These are phyloP conservation scores for Galerina marginata DNA, from an alignment of 768 basidiomycete species.

Conservation along the genomic window DNA sequence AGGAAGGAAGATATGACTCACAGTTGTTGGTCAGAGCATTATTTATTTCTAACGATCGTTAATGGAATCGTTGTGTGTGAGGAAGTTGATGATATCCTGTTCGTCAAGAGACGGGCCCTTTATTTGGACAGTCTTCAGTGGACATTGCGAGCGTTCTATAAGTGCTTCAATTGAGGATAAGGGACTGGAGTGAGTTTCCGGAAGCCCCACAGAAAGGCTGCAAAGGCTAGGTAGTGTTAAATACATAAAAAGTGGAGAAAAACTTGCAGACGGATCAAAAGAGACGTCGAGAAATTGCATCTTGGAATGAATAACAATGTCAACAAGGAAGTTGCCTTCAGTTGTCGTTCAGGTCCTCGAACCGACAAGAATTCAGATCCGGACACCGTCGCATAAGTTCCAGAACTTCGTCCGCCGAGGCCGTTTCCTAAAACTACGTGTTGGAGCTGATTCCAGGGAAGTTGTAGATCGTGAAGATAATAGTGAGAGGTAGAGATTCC, in stretches of 20 bases:
- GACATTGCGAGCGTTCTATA: slow-evolving; percentile 5
- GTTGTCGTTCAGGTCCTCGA: slow-evolving; percentile 1
- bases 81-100: slow-evolving; percentile 8
- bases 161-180: neutral
- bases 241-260: neutral
- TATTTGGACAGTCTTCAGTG: slow-evolving; percentile 2
- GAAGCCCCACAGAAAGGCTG: neutral
- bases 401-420: slow-evolving; percentile 12
- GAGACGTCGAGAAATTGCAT: neutral
- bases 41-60: neutral
- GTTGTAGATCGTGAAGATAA: slow-evolving; percentile 3
- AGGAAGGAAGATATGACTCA: too few species aligned
- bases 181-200: neutral
- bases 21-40: too few species aligned
- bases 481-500: neutral
- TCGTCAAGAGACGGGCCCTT: neutral
- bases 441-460: slow-evolving; percentile 11
- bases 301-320: neutral
- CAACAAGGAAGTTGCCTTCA: slow-evolving; percentile 8
- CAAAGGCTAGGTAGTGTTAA: neutral
- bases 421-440: neutral
- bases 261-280: neutral
- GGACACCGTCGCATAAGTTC: slow-evolving; percentile 13
- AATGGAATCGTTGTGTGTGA: slow-evolving; percentile 3
- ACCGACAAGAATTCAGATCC: slow-evolving; percentile 4